Evolutionary conservation across 441 rosid genomes (phyloP), one percentile per base, ranked within the genome.

Genomic region (Populus hybrid): DNA sequence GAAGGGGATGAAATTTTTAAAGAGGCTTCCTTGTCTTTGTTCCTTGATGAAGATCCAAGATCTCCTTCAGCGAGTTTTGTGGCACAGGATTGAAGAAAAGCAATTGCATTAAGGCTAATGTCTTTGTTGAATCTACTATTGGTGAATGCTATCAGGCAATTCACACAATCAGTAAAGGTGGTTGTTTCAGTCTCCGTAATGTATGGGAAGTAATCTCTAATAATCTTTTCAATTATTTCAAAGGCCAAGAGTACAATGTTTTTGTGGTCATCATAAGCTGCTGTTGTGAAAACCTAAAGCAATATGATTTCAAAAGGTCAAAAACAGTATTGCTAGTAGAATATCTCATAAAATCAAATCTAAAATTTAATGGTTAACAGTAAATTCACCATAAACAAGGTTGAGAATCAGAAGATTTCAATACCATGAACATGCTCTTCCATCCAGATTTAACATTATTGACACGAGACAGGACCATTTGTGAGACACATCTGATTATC

Each of bases 341-440:
- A 67, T 8, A 2, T 38, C 18, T 50, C 23, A 4, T 12, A 10
- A 12, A 70, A 42, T 6, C 16, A 72, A 20, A 75, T 42, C 23
- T 64, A 40, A 64, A 72, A 36, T 35, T 59, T 71, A 69, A 70
- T 8, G 40, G 30, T 61, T n/a, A 59, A 59, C 65, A 59, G 65
- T 59, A 8, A 8, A 59, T 59, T 59, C 65, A 59, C 21, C 16
- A 40, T 23, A 64, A 72, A 20, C 6, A 1, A 82, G 69, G 64
- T 61, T 36, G 18, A 42, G 26, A 74, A 59, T 71, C 34, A 42
- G 61, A 21, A 75, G 71, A 80, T 79, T 68, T 76, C 80, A 82
- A 77, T 93, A 97, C 99, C 99, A 97, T 88, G 87, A 97, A 97
- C 99, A 97, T 93, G 96, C 99, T 97, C 88, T 97, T 97, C 99